Conservation (phyloP, 208 protist species). For the Naegleria fowleri region DNA sequence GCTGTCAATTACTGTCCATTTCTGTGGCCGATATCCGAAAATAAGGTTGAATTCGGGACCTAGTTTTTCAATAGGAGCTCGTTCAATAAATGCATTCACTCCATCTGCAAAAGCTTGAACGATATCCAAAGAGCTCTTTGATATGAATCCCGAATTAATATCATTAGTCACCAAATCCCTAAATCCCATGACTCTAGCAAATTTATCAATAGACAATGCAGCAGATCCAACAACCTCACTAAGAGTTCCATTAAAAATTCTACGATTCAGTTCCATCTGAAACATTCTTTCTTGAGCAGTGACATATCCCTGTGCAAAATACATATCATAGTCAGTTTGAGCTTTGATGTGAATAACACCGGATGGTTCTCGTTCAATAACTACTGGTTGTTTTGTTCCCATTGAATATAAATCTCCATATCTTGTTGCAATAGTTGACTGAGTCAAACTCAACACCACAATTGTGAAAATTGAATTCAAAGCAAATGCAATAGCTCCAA, state of each 20-base stretch:
- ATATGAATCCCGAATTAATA: too few species aligned
- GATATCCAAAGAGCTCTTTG: not conserved
- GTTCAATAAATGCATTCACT: not conserved
- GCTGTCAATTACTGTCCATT: not conserved
- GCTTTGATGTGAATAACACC: conserved; percentile 6
- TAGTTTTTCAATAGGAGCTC: not conserved
- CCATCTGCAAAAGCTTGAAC: not conserved
- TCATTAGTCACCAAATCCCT: not conserved
- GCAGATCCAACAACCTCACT: not conserved
- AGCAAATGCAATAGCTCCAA: not conserved
- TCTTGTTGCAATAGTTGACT: not conserved
- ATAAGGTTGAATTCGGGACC: not conserved
- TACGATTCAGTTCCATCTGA: conserved; percentile 18
- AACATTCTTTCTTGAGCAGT: conserved; percentile 25
- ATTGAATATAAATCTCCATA: not conserved
- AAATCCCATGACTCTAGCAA: not conserved
- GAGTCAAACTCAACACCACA: not conserved
- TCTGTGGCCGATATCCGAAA: not conserved
- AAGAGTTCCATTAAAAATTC: not conserved
- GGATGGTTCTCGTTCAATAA: not conserved
- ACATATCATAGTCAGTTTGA: conserved; percentile 16
- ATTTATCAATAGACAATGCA: not conserved
- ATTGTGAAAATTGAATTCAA: not conserved
- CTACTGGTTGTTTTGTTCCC: not conserved
- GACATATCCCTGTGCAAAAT: conserved; percentile 11